These are phyloP conservation scores for Schizochytrium sp. DNA, from an alignment of 108 stramenopile species.

Conservation along the genomic window DNA sequence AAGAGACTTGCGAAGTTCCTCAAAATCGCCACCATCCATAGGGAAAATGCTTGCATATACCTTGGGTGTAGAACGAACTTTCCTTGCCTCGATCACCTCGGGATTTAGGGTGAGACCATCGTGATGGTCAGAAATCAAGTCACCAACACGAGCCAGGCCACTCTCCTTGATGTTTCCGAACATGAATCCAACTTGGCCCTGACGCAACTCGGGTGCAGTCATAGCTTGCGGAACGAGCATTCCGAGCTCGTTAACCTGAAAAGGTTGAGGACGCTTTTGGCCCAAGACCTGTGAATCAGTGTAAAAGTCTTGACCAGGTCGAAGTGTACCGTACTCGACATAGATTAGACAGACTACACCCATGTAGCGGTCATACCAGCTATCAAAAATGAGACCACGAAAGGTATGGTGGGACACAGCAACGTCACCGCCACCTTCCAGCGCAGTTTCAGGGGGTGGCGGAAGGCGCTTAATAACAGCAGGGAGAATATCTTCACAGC, in stretches of 20 bases:
- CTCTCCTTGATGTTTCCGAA: slow-evolving; percentile 89
- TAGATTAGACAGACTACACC: slow-evolving; percentile 96
- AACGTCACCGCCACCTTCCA: background rate
- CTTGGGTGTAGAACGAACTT: slow-evolving; percentile 81
- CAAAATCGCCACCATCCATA: slow-evolving; percentile 89
- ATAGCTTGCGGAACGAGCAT: slow-evolving; percentile 83
- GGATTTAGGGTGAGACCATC: slow-evolving; percentile 56
- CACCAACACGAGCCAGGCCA: slow-evolving; percentile 89
- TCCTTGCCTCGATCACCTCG: background rate
- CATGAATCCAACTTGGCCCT: slow-evolving; percentile 95
- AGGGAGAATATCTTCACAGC: slow-evolving; percentile 24
- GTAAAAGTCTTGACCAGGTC: slow-evolving; percentile 66
- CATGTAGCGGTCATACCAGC: slow-evolving; percentile 90
- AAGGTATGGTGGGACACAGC: slow-evolving; percentile 67
- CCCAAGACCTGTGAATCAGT: background rate
- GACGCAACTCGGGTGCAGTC: slow-evolving; percentile 76
- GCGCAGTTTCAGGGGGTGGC: background rate
- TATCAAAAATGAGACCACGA: slow-evolving; percentile 93
- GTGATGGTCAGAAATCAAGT: slow-evolving; percentile 82
- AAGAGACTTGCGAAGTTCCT: slow-evolving; percentile 88
- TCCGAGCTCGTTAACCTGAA: slow-evolving; percentile 91
- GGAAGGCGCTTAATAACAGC: slow-evolving; percentile 48
- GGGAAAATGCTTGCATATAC: slow-evolving; percentile 96
- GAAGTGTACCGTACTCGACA: slow-evolving; percentile 89
- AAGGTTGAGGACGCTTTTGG: slow-evolving; percentile 77